Percentiles rank a stretch among this genome's conserved stretches.
phyloP scores from a whole-genome alignment of 768 basidiomycete genomes.

The Lactarius sp. region DNA sequence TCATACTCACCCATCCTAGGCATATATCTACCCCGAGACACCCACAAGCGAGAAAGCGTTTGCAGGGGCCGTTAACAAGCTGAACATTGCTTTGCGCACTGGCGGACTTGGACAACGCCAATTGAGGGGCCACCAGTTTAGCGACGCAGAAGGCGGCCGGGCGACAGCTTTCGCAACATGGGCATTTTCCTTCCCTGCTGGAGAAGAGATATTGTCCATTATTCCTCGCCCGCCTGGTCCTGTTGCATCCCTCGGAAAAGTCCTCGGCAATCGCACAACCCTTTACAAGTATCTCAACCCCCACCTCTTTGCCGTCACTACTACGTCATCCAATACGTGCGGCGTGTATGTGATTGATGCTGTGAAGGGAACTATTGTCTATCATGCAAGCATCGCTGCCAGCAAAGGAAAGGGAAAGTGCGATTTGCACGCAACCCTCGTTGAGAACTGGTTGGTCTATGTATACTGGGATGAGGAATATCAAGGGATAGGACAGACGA shows the following conservation, averaged over 20 bases:
- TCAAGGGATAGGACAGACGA: conserved; percentile 43
- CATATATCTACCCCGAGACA: conserved; percentile 65
- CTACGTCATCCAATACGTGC: conserved; percentile 41
- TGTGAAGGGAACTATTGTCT: conserved; percentile 71
- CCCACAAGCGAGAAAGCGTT: conserved; percentile 42
- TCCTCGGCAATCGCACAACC: conserved; percentile 81
- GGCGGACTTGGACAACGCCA: conserved; percentile 39
- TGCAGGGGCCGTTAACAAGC: conserved; percentile 37
- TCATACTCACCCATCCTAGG: conserved; percentile 34
- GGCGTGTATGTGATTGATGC: conserved; percentile 76
- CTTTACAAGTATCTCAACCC: conserved; percentile 94
- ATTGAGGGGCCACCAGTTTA: conserved; percentile 55
- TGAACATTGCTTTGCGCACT: conserved; percentile 56
- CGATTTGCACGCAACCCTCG: conserved; percentile 61
- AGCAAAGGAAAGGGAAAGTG: conserved; percentile 40
- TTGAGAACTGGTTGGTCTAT: conserved; percentile 94
- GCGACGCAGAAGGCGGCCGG: conserved; percentile 37
- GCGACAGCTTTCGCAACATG: conserved; percentile 60
- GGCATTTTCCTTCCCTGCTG: conserved; percentile 51
- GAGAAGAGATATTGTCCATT: conserved; percentile 54
- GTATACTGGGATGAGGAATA: conserved; percentile 68
- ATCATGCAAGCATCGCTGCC: conserved; percentile 53
- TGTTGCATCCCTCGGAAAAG: conserved; percentile 76
- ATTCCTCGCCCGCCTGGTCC: conserved; percentile 46
- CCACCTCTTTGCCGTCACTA: conserved; percentile 63